phyloP scores from a whole-genome alignment of 192 early-diverging fungal species.

The Cetraspora pellucida region DNA sequence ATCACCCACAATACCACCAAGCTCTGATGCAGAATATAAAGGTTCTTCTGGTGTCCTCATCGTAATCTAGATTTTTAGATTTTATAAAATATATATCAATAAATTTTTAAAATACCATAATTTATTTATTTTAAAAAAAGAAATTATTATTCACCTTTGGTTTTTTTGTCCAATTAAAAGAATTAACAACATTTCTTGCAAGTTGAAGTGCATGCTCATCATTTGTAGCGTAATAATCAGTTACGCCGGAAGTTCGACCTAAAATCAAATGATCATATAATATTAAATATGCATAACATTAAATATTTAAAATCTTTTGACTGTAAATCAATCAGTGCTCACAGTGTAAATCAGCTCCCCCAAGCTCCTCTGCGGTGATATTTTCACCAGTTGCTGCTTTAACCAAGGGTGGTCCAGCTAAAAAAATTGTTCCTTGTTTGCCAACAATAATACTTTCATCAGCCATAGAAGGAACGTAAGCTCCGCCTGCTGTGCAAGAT shows the following conservation, averaged over 20 bases:
- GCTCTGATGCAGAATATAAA: slow-evolving; percentile 76
- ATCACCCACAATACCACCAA: slow-evolving; percentile 94
- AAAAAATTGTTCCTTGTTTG: slow-evolving; percentile 95
- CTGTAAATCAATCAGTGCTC: slow-evolving; percentile 37
- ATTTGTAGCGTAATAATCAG: slow-evolving; percentile 86
- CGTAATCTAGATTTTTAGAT: slow-evolving; percentile 40
- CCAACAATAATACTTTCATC: slow-evolving; percentile 96
- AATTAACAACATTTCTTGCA: slow-evolving; percentile 83
- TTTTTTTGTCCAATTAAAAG: slow-evolving; percentile 79
- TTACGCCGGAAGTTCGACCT: slow-evolving; percentile 87
- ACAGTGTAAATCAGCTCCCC: slow-evolving; percentile 95
- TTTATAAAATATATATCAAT: not conserved
- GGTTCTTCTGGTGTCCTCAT: slow-evolving; percentile 69
- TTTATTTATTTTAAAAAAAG: slow-evolving; percentile 24
- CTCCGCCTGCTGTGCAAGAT: slow-evolving; percentile 95
- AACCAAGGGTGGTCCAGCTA: slow-evolving; percentile 94
- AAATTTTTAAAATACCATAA: not conserved
- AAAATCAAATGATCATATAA: not conserved
- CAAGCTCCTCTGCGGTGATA: slow-evolving; percentile 90
- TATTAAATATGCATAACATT: not conserved
- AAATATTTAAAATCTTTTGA: not conserved
- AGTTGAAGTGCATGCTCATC: slow-evolving; percentile 88
- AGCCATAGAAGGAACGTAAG: slow-evolving; percentile 98
- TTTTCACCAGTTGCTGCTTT: slow-evolving; percentile 96
- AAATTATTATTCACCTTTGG: slow-evolving; percentile 47